A percentile compares a stretch with the other conserved stretches of the same genome.
Conservation (phyloP, 441 rosid genomes). For the Flueggea neowawraea region DNA sequence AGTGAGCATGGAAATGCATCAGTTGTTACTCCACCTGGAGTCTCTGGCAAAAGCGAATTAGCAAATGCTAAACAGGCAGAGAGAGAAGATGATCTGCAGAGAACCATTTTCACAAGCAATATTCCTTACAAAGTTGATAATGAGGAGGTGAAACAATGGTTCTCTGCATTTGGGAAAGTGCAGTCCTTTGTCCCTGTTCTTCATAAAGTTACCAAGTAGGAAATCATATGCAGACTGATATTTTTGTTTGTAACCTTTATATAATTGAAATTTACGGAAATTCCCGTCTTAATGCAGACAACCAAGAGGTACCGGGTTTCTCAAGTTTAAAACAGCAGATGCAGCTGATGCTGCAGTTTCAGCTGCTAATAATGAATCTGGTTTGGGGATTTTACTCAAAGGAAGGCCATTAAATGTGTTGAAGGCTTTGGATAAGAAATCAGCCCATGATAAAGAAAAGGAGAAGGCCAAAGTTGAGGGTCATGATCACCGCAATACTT, state of each 20-base stretch:
- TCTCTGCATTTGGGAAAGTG: slow-evolving; percentile 77
- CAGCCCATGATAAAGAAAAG: slow-evolving; percentile 66
- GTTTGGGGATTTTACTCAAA: slow-evolving; percentile 69
- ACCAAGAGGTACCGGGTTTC: slow-evolving; percentile 89
- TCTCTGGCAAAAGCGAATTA: slow-evolving; percentile 34
- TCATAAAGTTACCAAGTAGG: slow-evolving; percentile 86
- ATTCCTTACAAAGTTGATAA: slow-evolving; percentile 70
- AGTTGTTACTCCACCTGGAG: slow-evolving; percentile 31
- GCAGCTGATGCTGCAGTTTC: slow-evolving; percentile 71
- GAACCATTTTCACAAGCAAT: slow-evolving; percentile 77
- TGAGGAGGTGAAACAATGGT: slow-evolving; percentile 76
- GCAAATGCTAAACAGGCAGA: slow-evolving; percentile 31
- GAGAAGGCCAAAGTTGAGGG: slow-evolving; percentile 71
- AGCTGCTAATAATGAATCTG: slow-evolving; percentile 62
- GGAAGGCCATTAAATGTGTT: slow-evolving; percentile 74
- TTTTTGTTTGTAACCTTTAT: slow-evolving; percentile 3
- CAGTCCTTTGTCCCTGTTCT: slow-evolving; percentile 73
- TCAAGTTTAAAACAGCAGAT: slow-evolving; percentile 74
- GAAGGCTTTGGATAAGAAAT: slow-evolving; percentile 82
- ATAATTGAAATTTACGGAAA: slow-evolving; percentile 5
- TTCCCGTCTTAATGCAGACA: slow-evolving; percentile 51
- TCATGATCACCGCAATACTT: slow-evolving; percentile 76
- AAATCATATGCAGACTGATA: slow-evolving; percentile 9
- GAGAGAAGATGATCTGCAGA: slow-evolving; percentile 55
- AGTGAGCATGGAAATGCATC: slow-evolving; percentile 22